phyloP scores from a whole-genome alignment of 2,329 filamentous ascomycete species.

The Penicillium rolfsii region DNA sequence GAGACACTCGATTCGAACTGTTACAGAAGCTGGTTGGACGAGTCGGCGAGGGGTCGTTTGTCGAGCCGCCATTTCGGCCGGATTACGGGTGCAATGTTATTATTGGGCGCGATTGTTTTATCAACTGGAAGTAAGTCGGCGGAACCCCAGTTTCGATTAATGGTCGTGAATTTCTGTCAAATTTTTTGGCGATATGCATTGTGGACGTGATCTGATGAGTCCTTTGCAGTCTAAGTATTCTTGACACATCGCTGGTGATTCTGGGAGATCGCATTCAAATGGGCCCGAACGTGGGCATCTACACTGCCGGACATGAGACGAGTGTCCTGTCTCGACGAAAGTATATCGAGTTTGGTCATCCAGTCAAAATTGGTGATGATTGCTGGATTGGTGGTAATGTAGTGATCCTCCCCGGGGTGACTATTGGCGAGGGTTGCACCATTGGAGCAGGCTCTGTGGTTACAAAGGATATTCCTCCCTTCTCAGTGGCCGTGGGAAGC shows the following conservation, averaged over 20 bases:
- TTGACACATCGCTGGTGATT: constrained; percentile 58
- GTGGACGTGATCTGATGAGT: background rate
- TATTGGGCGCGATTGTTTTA: constrained; percentile 37
- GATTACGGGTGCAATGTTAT: constrained; percentile 41
- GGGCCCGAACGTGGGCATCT: constrained; percentile 58
- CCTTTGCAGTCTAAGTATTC: constrained; percentile 55
- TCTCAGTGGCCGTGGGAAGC: constrained; percentile 36
- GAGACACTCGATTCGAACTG: constrained; percentile 30
- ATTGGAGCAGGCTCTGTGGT: constrained; percentile 47
- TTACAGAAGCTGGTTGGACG: constrained; percentile 34
- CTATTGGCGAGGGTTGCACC: constrained; percentile 47
- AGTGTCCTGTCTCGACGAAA: constrained; percentile 54
- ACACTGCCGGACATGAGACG: constrained; percentile 57
- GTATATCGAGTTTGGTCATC: constrained; percentile 56
- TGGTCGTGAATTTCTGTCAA: background rate
- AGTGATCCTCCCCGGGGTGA: constrained; percentile 48
- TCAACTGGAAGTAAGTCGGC: constrained; percentile 38
- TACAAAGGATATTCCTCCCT: constrained; percentile 41
- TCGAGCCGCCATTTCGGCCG: constrained; percentile 38
- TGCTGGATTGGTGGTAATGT: constrained; percentile 57
- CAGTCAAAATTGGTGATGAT: constrained; percentile 53
- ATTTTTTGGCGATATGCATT: background rate
- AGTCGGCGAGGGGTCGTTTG: constrained; percentile 35
- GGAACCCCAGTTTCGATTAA: background rate
- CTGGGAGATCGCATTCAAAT: constrained; percentile 59